These are phyloP conservation scores for Cryptosporidium tyzzeri DNA, from an alignment of 169 alveolate species.

Conservation along the genomic window DNA sequence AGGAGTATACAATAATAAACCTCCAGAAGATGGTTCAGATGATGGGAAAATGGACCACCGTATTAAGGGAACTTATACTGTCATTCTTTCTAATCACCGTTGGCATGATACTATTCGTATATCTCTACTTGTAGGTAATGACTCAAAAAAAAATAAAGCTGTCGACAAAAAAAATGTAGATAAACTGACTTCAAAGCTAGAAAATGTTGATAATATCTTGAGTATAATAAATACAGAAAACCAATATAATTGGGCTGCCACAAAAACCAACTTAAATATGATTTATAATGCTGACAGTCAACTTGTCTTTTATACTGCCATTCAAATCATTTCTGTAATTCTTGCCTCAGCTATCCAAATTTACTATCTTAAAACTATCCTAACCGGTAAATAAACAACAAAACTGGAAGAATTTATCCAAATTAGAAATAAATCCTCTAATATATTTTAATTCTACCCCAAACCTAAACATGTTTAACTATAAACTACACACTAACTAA, in stretches of 20 bases:
- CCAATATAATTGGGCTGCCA: conserved; percentile 61
- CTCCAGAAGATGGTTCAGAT: conserved; percentile 2
- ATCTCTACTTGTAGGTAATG: conserved; percentile 52
- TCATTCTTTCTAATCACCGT: conserved; percentile 54
- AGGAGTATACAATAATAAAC: conserved; percentile 57
- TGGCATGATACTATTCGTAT: conserved; percentile 64
- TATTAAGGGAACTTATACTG: conserved; percentile 67
- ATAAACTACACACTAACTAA: too few species aligned
- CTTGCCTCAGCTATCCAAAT: conserved; percentile 29
- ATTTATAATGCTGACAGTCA: conserved; percentile 34
- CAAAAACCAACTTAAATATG: conserved; percentile 29
- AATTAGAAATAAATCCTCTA: neutral
- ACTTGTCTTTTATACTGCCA: conserved; percentile 32
- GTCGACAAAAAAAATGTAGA: conserved; percentile 65
- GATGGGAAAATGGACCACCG: conserved; percentile 28
- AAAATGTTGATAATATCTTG: conserved; percentile 25
- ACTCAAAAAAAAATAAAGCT: conserved; percentile 34
- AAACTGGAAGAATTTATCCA: neutral
- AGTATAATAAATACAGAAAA: conserved; percentile 47
- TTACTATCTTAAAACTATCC: conserved; percentile 9
- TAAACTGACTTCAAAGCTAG: conserved; percentile 23
- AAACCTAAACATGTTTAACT: too few species aligned
- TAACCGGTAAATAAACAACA: neutral
- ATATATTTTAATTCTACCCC: neutral
- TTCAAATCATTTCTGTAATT: conserved; percentile 35